phyloP scores from a whole-genome alignment of 2,329 filamentous ascomycete species.

The Graphilbum sp. region DNA sequence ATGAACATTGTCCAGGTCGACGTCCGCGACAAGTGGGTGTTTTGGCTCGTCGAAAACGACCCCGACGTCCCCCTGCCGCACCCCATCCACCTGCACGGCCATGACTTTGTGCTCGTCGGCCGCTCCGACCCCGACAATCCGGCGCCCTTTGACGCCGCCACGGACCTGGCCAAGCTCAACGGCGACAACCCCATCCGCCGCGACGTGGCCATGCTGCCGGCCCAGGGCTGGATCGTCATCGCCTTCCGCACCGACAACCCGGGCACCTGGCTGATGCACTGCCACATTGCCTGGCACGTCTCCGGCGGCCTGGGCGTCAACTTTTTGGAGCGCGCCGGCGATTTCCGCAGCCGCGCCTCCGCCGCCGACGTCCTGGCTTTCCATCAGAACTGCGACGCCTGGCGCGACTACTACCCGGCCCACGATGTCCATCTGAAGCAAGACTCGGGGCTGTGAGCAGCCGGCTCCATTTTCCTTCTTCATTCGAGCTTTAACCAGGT shows the following conservation, averaged over 20 bases:
- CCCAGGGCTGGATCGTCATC: constrained; percentile 25
- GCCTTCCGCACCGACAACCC: constrained; percentile 32
- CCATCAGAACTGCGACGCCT: neutral
- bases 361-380: neutral
- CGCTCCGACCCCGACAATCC: constrained; percentile 7
- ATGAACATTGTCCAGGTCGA: constrained; percentile 13
- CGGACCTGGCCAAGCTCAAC: constrained; percentile 12
- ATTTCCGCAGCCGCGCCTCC: neutral
- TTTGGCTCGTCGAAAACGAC: constrained; percentile 8
- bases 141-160: constrained; percentile 5
- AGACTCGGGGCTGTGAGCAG: neutral
- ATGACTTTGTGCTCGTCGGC: constrained; percentile 14
- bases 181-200: constrained; percentile 24
- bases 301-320: constrained; percentile 29
- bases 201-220: constrained; percentile 26
- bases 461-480: too few species aligned
- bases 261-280: constrained; percentile 28
- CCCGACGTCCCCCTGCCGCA: constrained; percentile 5
- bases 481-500: too few species aligned
- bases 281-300: constrained; percentile 32
- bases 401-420: neutral
- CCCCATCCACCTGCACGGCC: constrained; percentile 13
- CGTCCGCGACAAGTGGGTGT: constrained; percentile 6
- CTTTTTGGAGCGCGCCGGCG: constrained; percentile 23
- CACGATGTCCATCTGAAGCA: neutral